These are phyloP conservation scores for Rubroshorea leprosula DNA, from an alignment of 345 rosid species.

Conservation along the genomic window DNA sequence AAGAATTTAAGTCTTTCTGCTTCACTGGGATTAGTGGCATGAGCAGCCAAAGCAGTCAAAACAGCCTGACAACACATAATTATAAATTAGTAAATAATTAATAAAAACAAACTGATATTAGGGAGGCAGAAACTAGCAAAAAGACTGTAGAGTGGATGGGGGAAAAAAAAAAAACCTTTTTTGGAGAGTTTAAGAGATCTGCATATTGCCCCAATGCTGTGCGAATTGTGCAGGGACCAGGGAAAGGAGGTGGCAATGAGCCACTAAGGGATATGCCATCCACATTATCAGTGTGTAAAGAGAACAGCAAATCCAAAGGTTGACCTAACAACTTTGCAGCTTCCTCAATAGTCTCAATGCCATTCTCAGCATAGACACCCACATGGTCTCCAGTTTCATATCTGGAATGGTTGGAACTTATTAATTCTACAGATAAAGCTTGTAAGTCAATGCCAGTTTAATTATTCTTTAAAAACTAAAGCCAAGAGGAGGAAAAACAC, in stretches of 20 bases:
- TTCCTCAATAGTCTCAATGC: slow-evolving; percentile 67
- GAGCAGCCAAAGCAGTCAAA: slow-evolving; percentile 81
- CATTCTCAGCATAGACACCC: slow-evolving; percentile 74
- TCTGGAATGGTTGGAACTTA: slow-evolving; percentile 30
- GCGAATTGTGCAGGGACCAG: slow-evolving; percentile 71
- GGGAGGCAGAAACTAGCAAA: neutral
- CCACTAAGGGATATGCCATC: slow-evolving; percentile 70
- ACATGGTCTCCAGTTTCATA: slow-evolving; percentile 97
- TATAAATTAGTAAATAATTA: slow-evolving; percentile 2
- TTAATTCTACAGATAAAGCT: neutral
- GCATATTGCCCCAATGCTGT: slow-evolving; percentile 62
- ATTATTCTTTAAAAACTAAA: slow-evolving; percentile 1
- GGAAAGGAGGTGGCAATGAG: slow-evolving; percentile 74
- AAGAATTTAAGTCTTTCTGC: slow-evolving; percentile 52
- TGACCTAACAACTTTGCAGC: slow-evolving; percentile 63
- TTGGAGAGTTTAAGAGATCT: slow-evolving; percentile 76
- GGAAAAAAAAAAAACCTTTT: slow-evolving; percentile 48
- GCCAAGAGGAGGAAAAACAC: neutral
- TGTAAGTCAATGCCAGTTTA: too few species aligned
- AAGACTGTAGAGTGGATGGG: slow-evolving; percentile 3
- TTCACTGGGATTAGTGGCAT: slow-evolving; percentile 81
- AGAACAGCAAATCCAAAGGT: slow-evolving; percentile 60
- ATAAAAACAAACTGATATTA: neutral
- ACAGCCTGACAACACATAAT: slow-evolving; percentile 51
- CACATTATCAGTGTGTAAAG: slow-evolving; percentile 64